A percentile compares a stretch with the other conserved stretches of the same genome.
Evolutionary conservation across 169 alveolate genomes (phyloP).

Genomic region (Eimeria acervulina): DNA sequence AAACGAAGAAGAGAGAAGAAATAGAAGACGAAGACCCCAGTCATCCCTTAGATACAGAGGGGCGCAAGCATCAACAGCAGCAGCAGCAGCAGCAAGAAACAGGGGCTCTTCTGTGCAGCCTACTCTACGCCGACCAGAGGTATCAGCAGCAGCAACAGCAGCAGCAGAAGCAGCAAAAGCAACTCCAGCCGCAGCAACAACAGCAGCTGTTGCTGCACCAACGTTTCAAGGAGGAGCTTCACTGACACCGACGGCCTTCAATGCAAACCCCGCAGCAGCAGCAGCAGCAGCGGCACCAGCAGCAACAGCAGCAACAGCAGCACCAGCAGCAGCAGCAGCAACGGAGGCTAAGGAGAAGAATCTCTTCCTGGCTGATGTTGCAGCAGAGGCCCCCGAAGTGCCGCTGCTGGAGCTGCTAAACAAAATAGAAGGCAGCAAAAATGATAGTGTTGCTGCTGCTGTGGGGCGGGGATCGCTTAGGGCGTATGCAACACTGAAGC

Average conservation of each 20-base stretch:
- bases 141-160: too few species aligned
- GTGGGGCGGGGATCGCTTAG: background rate
- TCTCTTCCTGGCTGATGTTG: background rate
- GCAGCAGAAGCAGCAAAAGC: background rate
- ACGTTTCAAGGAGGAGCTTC: background rate
- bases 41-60: slow-evolving; percentile 15
- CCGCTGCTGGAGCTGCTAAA: background rate
- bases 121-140: background rate
- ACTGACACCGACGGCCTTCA: too few species aligned
- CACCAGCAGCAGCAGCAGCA: slow-evolving; percentile 35
- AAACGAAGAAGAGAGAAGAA: background rate
- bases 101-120: background rate
- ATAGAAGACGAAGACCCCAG: background rate
- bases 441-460: slow-evolving; percentile 45
- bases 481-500: background rate
- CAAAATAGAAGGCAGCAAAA: background rate
- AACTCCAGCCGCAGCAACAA: background rate
- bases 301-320: slow-evolving; percentile 22
- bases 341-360: background rate
- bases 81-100: slow-evolving; percentile 26
- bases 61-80: background rate
- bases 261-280: background rate
- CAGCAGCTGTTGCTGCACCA: background rate
- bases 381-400: slow-evolving; percentile 22
- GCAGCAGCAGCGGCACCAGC: background rate